These are phyloP conservation scores for Taphrina confusa DNA, from an alignment of 1,139 yeast species.

Conservation along the genomic window DNA sequence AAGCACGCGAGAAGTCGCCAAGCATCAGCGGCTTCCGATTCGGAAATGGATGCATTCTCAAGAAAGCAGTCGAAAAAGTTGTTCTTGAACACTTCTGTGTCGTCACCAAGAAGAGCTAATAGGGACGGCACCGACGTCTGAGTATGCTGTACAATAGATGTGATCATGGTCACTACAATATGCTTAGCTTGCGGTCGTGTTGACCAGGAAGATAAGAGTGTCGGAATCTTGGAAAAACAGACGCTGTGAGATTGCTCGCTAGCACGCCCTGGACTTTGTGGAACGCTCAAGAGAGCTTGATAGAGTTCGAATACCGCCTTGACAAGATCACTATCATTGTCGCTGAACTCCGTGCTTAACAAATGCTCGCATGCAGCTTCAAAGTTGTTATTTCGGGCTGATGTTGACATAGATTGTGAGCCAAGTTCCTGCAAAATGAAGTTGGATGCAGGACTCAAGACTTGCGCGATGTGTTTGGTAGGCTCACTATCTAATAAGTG, in stretches of 20 bases:
- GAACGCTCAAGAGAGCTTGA: background rate
- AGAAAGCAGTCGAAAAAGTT: slow-evolving; percentile 61
- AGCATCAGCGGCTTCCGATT: slow-evolving; percentile 72
- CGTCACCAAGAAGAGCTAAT: slow-evolving; percentile 59
- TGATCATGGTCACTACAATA: background rate
- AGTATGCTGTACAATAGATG: background rate
- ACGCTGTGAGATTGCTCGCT: no score
- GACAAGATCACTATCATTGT: background rate
- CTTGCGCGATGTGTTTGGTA: background rate
- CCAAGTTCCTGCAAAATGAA: background rate
- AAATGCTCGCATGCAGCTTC: background rate
- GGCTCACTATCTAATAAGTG: background rate
- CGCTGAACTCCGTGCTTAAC: background rate
- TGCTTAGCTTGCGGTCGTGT: background rate
- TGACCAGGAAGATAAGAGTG: background rate
- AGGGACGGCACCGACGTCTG: slow-evolving; percentile 52
- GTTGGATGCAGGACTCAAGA: background rate
- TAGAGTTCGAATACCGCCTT: background rate
- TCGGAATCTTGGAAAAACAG: background rate
- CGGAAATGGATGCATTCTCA: slow-evolving; percentile 66
- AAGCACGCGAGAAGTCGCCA: slow-evolving; percentile 82
- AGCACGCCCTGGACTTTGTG: no score
- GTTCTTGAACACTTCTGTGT: slow-evolving; percentile 62
- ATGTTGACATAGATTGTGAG: background rate
- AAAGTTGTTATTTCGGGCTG: background rate